phyloP scores from a whole-genome alignment of 2,329 filamentous ascomycete species.

The Clarireedia paspali region DNA sequence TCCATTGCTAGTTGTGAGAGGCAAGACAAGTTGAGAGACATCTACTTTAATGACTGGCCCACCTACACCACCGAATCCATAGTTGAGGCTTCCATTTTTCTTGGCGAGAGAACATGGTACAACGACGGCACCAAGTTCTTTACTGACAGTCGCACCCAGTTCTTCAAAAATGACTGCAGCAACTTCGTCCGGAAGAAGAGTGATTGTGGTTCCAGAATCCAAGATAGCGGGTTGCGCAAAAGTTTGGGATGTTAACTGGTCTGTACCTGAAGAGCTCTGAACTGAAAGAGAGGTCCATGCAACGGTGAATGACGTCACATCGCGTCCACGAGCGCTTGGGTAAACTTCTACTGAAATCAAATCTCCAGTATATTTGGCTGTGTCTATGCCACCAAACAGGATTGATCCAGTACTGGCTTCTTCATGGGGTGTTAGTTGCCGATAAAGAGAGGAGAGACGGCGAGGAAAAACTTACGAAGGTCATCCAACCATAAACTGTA shows the following conservation, averaged over 20 bases:
- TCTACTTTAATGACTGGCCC: slow-evolving; percentile 38
- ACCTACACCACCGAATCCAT: slow-evolving; percentile 39
- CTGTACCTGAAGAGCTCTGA: slow-evolving; percentile 32
- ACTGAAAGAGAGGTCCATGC: slow-evolving; percentile 28
- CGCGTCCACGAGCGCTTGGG: slow-evolving; percentile 8
- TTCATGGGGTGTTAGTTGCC: slow-evolving; percentile 13
- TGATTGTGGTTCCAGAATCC: slow-evolving; percentile 61
- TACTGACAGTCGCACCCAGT: slow-evolving; percentile 39
- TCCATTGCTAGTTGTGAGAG: slow-evolving; percentile 28
- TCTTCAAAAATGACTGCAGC: slow-evolving; percentile 38
- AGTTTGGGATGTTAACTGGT: slow-evolving; percentile 23
- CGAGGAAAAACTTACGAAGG: slow-evolving; percentile 23
- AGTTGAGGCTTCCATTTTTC: slow-evolving; percentile 37
- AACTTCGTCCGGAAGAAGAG: slow-evolving; percentile 53
- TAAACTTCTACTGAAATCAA: slow-evolving; percentile 29
- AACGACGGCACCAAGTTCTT: slow-evolving; percentile 37
- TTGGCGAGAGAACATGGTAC: slow-evolving; percentile 39
- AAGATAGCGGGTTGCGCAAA: slow-evolving; percentile 45
- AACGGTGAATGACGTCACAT: slow-evolving; percentile 26
- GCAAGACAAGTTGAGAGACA: slow-evolving; percentile 38
- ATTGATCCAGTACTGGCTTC: slow-evolving; percentile 29
- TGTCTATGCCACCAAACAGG: slow-evolving; percentile 41
- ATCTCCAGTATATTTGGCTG: slow-evolving; percentile 36
- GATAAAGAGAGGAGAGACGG: neutral
- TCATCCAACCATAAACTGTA: slow-evolving; percentile 33